phyloP scores from a whole-genome alignment of 345 rosid species.

The Microthlaspi erraticum region DNA sequence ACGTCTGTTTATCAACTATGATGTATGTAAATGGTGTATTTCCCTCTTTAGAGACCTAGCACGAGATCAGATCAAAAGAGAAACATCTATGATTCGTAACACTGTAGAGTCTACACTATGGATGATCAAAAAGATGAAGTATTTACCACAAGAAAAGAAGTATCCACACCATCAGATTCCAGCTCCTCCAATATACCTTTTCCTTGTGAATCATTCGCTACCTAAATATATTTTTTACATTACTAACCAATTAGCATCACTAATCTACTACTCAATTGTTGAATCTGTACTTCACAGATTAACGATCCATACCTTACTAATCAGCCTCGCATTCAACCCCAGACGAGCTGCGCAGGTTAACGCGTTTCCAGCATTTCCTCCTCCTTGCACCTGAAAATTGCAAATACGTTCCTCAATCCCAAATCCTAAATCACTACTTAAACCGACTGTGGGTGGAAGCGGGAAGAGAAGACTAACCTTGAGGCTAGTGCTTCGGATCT shows the following conservation, averaged over 20 bases:
- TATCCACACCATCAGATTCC: constrained; percentile 62
- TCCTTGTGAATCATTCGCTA: constrained; percentile 66
- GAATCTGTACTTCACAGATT: constrained; percentile 6
- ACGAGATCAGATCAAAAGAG: neutral
- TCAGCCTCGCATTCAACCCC: constrained; percentile 63
- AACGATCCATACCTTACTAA: constrained; percentile 53
- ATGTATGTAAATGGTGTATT: constrained; percentile 85
- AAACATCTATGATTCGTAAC: neutral
- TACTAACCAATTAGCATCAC: constrained; percentile 10
- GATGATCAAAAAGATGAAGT: constrained; percentile 4
- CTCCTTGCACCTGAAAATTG: constrained; percentile 63
- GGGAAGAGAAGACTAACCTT: constrained; percentile 48
- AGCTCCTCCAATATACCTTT: constrained; percentile 59
- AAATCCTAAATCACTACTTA: constrained; percentile 7
- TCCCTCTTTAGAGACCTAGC: constrained; percentile 78
- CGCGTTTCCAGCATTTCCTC: constrained; percentile 77
- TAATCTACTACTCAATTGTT: neutral
- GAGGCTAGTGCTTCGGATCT: constrained; percentile 81
- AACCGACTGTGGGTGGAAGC: neutral
- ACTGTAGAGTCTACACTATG: neutral
- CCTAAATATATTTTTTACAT: constrained; percentile 35
- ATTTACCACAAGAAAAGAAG: constrained; percentile 68
- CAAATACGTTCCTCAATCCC: neutral
- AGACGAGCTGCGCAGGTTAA: constrained; percentile 67
- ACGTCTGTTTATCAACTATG: constrained; percentile 83